Conservation (phyloP, 208 protist genomes). For the Zelonia costaricensis region DNA sequence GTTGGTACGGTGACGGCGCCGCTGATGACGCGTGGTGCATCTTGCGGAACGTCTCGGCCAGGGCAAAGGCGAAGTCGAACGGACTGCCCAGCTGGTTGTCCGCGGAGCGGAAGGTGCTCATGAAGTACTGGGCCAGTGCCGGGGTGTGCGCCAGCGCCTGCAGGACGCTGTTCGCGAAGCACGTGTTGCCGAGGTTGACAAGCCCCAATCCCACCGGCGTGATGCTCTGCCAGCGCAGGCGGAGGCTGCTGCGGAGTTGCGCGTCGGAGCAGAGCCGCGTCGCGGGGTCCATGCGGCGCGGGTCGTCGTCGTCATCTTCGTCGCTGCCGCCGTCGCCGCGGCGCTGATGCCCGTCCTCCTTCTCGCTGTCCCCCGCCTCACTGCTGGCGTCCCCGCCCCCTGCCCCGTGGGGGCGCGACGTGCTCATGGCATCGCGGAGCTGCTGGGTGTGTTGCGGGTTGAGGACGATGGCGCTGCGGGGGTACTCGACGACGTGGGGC, state of each 20-base stretch:
- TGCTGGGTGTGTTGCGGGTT: conserved; percentile 82
- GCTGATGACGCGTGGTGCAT: conserved; percentile 43
- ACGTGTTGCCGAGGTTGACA: conserved; percentile 90
- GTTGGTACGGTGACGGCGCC: neutral
- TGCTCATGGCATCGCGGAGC: conserved; percentile 14
- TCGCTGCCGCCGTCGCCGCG: conserved; percentile 4
- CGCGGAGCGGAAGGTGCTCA: conserved; percentile 51
- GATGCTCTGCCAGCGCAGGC: conserved; percentile 67
- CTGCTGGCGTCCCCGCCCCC: neutral
- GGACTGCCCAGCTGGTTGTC: conserved; percentile 53
- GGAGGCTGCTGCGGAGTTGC: conserved; percentile 48
- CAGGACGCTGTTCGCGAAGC: conserved; percentile 89
- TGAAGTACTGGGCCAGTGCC: conserved; percentile 86
- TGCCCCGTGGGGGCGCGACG: neutral
- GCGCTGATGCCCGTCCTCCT: conserved; percentile 1
- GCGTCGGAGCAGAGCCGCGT: conserved; percentile 61
- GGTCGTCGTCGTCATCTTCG: conserved; percentile 67
- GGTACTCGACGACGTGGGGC: conserved; percentile 81
- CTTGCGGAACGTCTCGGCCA: conserved; percentile 77
- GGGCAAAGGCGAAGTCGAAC: conserved; percentile 84
- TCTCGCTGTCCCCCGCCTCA: conserved; percentile 15
- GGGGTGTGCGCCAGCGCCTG: conserved; percentile 87
- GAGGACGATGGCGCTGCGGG: conserved; percentile 84
- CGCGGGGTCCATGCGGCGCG: conserved; percentile 40
- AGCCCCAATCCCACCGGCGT: conserved; percentile 67